Evolutionary conservation across 805 yeast species (phyloP), one percentile per base, ranked within the genome.

Genomic region (Candida stauntonica): DNA sequence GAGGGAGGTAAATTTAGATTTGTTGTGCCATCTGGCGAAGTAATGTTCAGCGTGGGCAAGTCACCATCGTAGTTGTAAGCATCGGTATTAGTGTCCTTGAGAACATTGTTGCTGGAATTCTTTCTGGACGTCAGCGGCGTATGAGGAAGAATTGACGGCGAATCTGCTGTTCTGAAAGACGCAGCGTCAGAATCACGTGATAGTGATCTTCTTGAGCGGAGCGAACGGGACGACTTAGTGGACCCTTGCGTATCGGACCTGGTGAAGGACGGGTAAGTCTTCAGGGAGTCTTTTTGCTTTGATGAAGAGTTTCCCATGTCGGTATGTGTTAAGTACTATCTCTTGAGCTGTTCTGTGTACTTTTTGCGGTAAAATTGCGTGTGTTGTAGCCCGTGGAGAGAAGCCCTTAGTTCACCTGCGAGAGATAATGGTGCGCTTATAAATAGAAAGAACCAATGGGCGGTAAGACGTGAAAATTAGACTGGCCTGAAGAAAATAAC

Each of bases 241-340:
- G 78, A 72, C 38, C 65, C 70, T 34, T 71, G 67, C 3, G 83
- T 77, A 49, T 76, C 80, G 12, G 75, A 67, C 33, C 81, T 59
- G 14, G 73, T 62, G 52, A 77, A 72, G 14, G 60, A 52, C n/a
- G 80, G 75, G 13, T 52, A 54, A 3, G 51, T 36, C 45, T 51
- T 52, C 31, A 54, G 39, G 17, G 60, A 44, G 32, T 51, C 56
- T 41, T 54, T 55, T 42, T 46, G 58, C 33, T 54, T 55, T n/a
- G 60, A 55, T 8, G 58, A 50, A 26, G 47, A 48, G 31, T 55
- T 55, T 26, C 60, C 60, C 60, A 55, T 55, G 4, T 31, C 20
- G 17, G 33, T 30, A 27, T 30, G 35, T 36, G 19, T 13, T 21
- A 11, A 8, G 11, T 21, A 21, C 11, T 11, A 8, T 21, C 9